Evolutionary conservation across 306 rosid genomes (phyloP), one percentile per base, ranked within the genome.

Genomic region (Dicorynia guianensis): DNA sequence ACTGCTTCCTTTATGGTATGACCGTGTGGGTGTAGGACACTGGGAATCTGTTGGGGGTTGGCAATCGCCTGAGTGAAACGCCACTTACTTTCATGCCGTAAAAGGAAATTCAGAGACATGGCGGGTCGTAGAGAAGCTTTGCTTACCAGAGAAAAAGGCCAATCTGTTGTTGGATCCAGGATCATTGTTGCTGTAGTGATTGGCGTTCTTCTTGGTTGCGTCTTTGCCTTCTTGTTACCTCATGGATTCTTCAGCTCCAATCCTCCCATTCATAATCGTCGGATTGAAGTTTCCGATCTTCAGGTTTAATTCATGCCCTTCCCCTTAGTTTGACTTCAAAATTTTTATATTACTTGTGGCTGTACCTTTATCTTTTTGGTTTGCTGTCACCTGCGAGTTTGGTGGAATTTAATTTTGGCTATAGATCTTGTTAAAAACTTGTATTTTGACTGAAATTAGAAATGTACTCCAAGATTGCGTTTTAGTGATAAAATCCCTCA

Each of bases 91-190:
- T 15, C 46, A n/a, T 7, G 11, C 2, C 66, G 20, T 60, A 6
- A 4, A 2, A 47, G 13, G 48, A n/a, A n/a, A 17, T 15, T 69
- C 70, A 4, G 57, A 50, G 61, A 1, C 69, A 90, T 93, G 98
- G 96, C 85, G 35, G 89, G 84, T 83, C 98, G 97, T 43, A 78
- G 89, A 54, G 92, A 87, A 25, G 89, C 79, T 6, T 59, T 83
- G 59, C 84, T 88, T 19, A 81, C 71, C 42, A 76, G 89, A 78
- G 98, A 91, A 1, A 93, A 93, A 66, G 38, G 69, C 8, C 91
- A 83, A n/a, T 80, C 91, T 5, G 12, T 47, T 55, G 62, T 78
- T 5, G 84, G 78, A 67, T 89, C 93, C 86, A 88, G 87, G 39
- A 77, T 93, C 59, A 53, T 42, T 42, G 20, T 33, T 7, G 92